Base-by-base conservation (phyloP, 768 basidiomycete genomes). In the Phylloporus scabripes region DNA sequence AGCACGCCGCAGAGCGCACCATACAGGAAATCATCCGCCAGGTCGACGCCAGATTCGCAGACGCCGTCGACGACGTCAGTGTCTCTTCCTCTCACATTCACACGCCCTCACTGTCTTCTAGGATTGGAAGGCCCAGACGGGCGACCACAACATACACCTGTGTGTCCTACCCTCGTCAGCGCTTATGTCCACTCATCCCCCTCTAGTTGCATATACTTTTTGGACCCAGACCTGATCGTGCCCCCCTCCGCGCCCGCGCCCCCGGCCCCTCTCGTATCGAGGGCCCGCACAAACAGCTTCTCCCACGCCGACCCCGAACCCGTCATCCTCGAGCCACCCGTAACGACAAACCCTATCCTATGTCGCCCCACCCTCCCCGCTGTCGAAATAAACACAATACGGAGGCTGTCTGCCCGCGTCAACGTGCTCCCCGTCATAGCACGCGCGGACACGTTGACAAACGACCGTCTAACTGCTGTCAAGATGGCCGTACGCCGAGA, bases 391-490 rank as follows among this genome's bases (percentile, higher is more conserved):
- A 74, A 74, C 57, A 81, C 84, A 53, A 90, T 92, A 64, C 82
- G 85, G 60, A 81, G 84, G 37, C 72, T 92, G 59, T 88, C 89
- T 52, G 75, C 78, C 51, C 80, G 89, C 56, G 87, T 90, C 65
- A 92, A 92, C 66, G 87, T 92, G 51, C 82, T 92, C 55, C 90
- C 90, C 53, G 86, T 92, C 60, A 79, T 92, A 55, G 82, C 87
- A 53, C 78, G 83, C 52, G 87, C 88, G 23, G 90, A 92, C 72
- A 74, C 80, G 52, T 75, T 92, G 55, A 85, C 86, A 45, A 87
- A 85, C 68, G 87, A 91, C 63, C 83, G 87, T 56, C 78, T 92
- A 50, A 78, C 81, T 45, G 81, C 81, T 54, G 80, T 92, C 65
- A 90, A 90, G 69, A 69, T 82, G 61, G 89, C 87, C 54, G 78